Evolutionary conservation across 2,329 filamentous ascomycete genomes (phyloP).

Genomic region (Colletotrichum paranaense): DNA sequence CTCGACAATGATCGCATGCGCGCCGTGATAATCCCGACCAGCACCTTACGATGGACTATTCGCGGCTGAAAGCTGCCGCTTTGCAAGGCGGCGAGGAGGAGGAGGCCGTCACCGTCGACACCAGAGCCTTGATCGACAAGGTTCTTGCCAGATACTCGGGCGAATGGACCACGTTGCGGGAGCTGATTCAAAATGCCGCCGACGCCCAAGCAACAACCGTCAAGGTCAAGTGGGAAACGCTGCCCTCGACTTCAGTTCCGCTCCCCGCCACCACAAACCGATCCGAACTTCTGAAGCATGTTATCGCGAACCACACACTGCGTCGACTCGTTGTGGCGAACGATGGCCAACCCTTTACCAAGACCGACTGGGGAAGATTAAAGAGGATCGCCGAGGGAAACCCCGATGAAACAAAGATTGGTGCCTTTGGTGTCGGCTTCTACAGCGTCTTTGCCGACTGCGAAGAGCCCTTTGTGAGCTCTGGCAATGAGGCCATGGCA

Average conservation of each 20-base stretch:
- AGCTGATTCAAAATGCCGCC: constrained; percentile 98
- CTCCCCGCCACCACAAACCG: constrained; percentile 73
- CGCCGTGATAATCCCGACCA: constrained; percentile 4
- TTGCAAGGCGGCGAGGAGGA: constrained; percentile 89
- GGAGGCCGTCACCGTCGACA: constrained; percentile 98
- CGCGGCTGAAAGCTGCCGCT: constrained; percentile 85
- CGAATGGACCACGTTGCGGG: constrained; percentile 90
- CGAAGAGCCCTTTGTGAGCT: constrained; percentile 96
- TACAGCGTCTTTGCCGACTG: constrained; percentile 99
- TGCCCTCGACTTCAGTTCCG: constrained; percentile 83
- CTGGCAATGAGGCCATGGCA: constrained; percentile 92
- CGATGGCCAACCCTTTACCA: constrained; percentile 87
- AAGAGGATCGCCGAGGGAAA: constrained; percentile 99
- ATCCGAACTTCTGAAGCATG: constrained; percentile 83
- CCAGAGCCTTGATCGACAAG: constrained; percentile 95
- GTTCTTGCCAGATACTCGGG: constrained; percentile 96
- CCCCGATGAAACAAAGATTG: constrained; percentile 98
- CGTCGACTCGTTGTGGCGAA: constrained; percentile 92
- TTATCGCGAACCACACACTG: constrained; percentile 85
- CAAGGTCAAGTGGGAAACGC: constrained; percentile 90
- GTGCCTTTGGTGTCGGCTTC: constrained; percentile 97
- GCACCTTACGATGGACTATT: constrained; percentile 71
- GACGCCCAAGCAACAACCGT: constrained; percentile 93
- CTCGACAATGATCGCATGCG: constrained; percentile 17
- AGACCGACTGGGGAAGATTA: constrained; percentile 91